Base-by-base conservation (phyloP, 495 filamentous ascomycete species). In the Pyrenopolyporus hunteri region DNA sequence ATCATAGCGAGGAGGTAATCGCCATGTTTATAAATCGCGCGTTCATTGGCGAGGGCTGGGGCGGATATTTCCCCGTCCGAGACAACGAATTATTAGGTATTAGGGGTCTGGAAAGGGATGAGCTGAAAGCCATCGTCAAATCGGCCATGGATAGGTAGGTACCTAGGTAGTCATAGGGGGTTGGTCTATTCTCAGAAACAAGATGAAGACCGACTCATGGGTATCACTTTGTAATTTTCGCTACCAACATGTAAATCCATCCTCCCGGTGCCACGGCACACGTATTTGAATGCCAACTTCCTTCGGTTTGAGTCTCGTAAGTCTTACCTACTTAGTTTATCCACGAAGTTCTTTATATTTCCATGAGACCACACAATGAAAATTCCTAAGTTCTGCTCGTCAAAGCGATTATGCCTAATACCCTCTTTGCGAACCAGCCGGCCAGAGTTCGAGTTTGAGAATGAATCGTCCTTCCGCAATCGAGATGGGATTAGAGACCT, bases 1-100 rank as follows among this genome's bases (percentile, higher is more conserved):
- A 66, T 19, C 63, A 66, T 60, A 66, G 63, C 63, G 63, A 66
- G 23, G 63, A 66, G 45, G 63, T 66, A 46, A 66, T 66, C 52
- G 63, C 63, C 8, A 66, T 66, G 63, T 66, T 66, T 22, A 66
- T 66, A 23, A 66, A 66, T 50, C 51, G 63, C 20, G 63, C 63
- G 17, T 66, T 66, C 40, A 66, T 66, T 33, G 63, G 63, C 2
- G 46, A 66, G 29, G 63, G 63, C n/a, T 66, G 63, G 63, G 63
- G 63, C 45, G 63, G 63, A 20, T 66, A 66, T 40, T 66, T 66
- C 40, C 63, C 63, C 9, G 57, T 66, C 19, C 51, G 44, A 11
- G 63, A 66, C 29, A 66, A 66, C 11, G 57, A 66, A 29, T 39
- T 66, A 33, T 57, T 66, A 51, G 63, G 63, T 32, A 66, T 66